Evolutionary conservation across 2,329 filamentous ascomycete genomes (phyloP), one percentile per base, ranked within the genome.

Genomic region (Fusarium guadeloupense): DNA sequence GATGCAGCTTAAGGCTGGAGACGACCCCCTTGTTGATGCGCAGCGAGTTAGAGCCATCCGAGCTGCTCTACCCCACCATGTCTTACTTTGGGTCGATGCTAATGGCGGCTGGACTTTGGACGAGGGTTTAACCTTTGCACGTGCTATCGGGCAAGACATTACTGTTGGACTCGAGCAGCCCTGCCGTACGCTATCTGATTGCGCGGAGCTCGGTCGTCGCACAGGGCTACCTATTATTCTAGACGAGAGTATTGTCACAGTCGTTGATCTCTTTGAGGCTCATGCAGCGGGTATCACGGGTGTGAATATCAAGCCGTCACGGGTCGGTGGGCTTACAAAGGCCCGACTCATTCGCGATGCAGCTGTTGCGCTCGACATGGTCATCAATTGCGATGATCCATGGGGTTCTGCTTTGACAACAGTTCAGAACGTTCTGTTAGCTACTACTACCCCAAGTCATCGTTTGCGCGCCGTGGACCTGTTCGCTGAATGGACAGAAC

Each of bases 371-470:
- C 39, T 55, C 14, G 44, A 50, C 21, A 50, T 49, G 45, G 9
- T 37, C 5, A 35, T 55, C 12, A 50, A 21, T 19, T 25, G 33
- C 39, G 52, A 50, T n/a, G 52, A 55, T 17, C 23, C 52, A 17
- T 55, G 52, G 52, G 52, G 52, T 16, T 49, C 30, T 25, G 52
- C 52, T 9, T 31, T 55, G 25, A 38, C 34, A 12, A 55, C 52
- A 8, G 44, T 45, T 3, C 52, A 55, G 39, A 55, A 55, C 17
- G 6, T 55, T 8, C 30, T 38, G 25, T 4, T 55, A 19, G 52
- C 45, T 9, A 30, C 39, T 2, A 38, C 52, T 5, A 55, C 44
- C 8, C 44, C 38, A 3, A 19, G 17, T 7, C 13, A 30, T 14
- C 28, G 31, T 6, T 14, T 55, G 16, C 33, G 52, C 7, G 52